Evolutionary conservation across 2,329 filamentous ascomycete species (phyloP), one percentile per base, ranked within the genome.

Genomic region (Hypoxylon sp.): DNA sequence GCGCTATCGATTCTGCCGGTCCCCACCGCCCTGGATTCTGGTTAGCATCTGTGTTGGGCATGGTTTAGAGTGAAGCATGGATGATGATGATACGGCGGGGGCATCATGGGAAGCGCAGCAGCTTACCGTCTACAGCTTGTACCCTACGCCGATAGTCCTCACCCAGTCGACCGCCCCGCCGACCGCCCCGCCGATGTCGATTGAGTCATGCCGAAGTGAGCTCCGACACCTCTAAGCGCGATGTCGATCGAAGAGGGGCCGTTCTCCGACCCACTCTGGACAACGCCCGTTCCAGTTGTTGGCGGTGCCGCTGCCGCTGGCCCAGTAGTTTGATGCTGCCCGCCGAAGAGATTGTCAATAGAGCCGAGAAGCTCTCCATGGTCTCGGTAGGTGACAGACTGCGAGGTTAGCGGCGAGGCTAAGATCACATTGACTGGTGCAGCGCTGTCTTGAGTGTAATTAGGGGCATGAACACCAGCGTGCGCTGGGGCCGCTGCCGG

Each of bases 151-250:
- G 37, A 21, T 9, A 41, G 16, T 30, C 11, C 23, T 11, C 16
- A 27, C 12, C 23, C n/a, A 7, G 3, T 30, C 30, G 30, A 11
- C 30, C 9, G 30, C 30, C 37, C 16, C 19, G 39, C 27, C 52
- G 52, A 46, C 39, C n/a, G n/a, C 27, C 41, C 27, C 16, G 6
- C 6, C 21, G 43, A 48, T 5, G 25, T 16, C 19, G 54, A 39
- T n/a, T 11, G 9, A 29, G 25, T 11, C 12, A 23, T n/a, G 14
- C 27, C 45, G 23, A 48, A 58, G 21, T 11, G 43, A 39, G 30
- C 34, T 41, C 54, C 54, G 32, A 48, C 32, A 41, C 54, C 54
- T 46, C 29, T 47, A 14, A 46, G 29, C 29, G 19, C 5, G 12
- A 19, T 37, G 2, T 56, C 53, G 6, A 37, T 7, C 41, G 29